Conservation (phyloP, 441 rosid species). For the Jatropha podagrica region DNA sequence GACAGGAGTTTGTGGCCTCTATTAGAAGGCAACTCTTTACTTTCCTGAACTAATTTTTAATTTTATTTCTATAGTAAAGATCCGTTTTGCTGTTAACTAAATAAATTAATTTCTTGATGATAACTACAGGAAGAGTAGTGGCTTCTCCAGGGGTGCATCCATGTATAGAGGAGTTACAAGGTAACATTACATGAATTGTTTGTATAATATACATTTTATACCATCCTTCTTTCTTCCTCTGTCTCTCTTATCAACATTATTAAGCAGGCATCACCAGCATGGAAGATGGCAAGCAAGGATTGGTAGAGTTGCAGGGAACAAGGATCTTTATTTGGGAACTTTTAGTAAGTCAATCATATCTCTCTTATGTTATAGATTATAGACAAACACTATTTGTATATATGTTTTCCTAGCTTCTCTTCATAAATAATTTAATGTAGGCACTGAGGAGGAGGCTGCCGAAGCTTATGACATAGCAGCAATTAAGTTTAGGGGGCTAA, state of each 20-base stretch:
- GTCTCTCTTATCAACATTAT: neutral
- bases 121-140: slow-evolving; percentile 84
- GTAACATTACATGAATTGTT: slow-evolving; percentile 16
- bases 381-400: no score
- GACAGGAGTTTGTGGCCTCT: slow-evolving; percentile 96
- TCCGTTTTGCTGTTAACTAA: neutral
- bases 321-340: slow-evolving; percentile 98
- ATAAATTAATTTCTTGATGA: neutral
- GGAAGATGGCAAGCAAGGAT: slow-evolving; percentile 99
- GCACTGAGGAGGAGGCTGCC: slow-evolving; percentile 98
- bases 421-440: slow-evolving; percentile 27
- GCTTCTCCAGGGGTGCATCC: slow-evolving; percentile 98
- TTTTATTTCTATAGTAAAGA: neutral
- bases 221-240: neutral
- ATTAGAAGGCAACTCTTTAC: slow-evolving; percentile 63
- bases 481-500: slow-evolving; percentile 85
- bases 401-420: no score
- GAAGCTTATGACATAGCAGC: slow-evolving; percentile 99
- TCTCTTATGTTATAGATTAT: neutral
- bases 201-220: neutral
- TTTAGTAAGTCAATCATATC: slow-evolving; percentile 59
- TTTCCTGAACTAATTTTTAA: neutral
- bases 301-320: slow-evolving; percentile 97
- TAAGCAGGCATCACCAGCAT: slow-evolving; percentile 88
- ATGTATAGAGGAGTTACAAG: slow-evolving; percentile 99